Percentiles rank a stretch among this genome's conserved stretches.
phyloP scores from a whole-genome alignment of 345 rosid species.

The Barbarea vulgaris region DNA sequence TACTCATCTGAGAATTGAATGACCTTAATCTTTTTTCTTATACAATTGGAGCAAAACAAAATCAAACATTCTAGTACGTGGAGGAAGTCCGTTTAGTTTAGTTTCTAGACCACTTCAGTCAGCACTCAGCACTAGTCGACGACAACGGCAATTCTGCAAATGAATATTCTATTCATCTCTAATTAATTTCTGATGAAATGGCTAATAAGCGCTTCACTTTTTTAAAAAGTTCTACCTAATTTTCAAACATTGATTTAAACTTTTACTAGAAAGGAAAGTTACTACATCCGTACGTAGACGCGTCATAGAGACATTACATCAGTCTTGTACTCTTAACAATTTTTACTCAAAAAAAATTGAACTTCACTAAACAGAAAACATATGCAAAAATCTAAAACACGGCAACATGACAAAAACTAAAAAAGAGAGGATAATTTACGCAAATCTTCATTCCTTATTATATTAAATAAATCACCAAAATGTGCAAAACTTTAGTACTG shows the following conservation, averaged over 20 bases:
- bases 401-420: not conserved
- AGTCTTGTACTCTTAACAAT: not conserved
- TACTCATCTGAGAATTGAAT: not conserved
- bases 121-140: not conserved
- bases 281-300: not conserved
- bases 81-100: not conserved
- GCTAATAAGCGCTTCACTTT: not conserved
- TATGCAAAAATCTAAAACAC: not conserved
- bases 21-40: not conserved
- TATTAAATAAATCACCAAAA: constrained; percentile 26
- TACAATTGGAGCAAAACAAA: not conserved
- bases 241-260: not conserved
- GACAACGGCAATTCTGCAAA: not conserved
- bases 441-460: constrained; percentile 7
- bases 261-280: not conserved
- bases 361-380: not conserved
- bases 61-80: not conserved
- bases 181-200: not conserved
- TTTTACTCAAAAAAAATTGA: not conserved
- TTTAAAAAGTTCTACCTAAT: not conserved
- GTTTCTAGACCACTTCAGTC: not conserved
- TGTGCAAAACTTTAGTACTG: constrained; percentile 23
- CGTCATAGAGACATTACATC: constrained; percentile 20
- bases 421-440: not conserved
- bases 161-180: not conserved